phyloP scores from a whole-genome alignment of 169 alveolate species.

The Fabrea salina region DNA sequence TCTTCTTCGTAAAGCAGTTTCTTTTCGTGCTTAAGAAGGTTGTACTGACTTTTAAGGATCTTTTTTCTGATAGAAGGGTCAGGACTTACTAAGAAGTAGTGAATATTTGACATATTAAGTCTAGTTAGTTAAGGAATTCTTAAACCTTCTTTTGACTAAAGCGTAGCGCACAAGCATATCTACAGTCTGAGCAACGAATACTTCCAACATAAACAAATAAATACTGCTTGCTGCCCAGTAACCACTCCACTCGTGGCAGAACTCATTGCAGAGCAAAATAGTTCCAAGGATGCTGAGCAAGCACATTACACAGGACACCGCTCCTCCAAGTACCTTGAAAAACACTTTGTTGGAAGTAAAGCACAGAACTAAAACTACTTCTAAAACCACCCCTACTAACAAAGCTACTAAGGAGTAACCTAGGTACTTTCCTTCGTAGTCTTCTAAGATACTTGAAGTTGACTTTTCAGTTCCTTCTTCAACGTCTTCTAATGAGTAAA shows the following conservation, averaged over 20 bases:
- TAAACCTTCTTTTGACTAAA: neutral
- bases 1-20: too few species aligned
- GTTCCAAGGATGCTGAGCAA: neutral
- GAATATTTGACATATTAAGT: too few species aligned
- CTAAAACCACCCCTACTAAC: neutral
- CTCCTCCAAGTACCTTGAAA: neutral
- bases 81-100: too few species aligned
- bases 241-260: slow-evolving; percentile 15
- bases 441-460: neutral
- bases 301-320: neutral
- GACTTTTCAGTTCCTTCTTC: neutral
- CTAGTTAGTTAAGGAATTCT: too few species aligned
- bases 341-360: neutral
- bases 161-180: neutral
- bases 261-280: neutral
- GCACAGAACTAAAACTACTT: neutral
- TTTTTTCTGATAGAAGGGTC: too few species aligned
- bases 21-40: too few species aligned
- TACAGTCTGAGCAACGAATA: neutral
- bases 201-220: neutral
- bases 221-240: neutral
- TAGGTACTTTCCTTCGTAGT: neutral
- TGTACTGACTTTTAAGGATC: too few species aligned
- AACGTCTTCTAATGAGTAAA: neutral
- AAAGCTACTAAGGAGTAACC: neutral